Percentiles rank a stretch among this genome's conserved stretches.
phyloP scores from a whole-genome alignment of 495 filamentous ascomycete genomes.

The Penicillium roqueforti region DNA sequence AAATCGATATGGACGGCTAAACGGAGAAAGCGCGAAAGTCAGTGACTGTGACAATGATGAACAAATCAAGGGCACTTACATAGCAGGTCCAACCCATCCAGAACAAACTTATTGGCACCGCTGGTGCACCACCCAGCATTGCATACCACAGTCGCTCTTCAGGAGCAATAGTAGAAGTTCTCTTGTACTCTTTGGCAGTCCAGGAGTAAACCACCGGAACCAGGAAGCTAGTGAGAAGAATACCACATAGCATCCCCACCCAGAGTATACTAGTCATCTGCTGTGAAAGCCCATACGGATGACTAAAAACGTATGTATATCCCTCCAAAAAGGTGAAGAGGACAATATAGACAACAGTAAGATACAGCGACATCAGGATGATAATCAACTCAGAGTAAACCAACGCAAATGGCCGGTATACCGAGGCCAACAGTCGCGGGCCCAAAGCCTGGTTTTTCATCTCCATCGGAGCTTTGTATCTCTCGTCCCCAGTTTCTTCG shows the following conservation, averaged over 20 bases:
- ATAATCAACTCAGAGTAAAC: constrained; percentile 40
- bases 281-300: constrained; percentile 47
- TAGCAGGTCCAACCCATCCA: constrained; percentile 60
- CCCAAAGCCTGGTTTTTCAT: constrained; percentile 25
- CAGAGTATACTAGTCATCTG: constrained; percentile 51
- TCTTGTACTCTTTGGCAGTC: constrained; percentile 5
- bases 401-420: constrained; percentile 38
- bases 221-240: constrained; percentile 37
- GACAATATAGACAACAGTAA: constrained; percentile 57
- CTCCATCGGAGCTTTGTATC: constrained; percentile 38
- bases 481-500: constrained; percentile 29
- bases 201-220: constrained; percentile 46
- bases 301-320: constrained; percentile 56
- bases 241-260: constrained; percentile 50
- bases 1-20: constrained; percentile 43
- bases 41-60: not conserved
- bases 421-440: constrained; percentile 20
- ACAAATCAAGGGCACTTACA: constrained; percentile 10
- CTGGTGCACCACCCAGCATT: constrained; percentile 51
- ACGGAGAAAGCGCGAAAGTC: not conserved
- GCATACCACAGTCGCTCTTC: constrained; percentile 54
- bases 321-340: constrained; percentile 60
- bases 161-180: constrained; percentile 30
- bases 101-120: constrained; percentile 54
- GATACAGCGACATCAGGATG: constrained; percentile 48